Evolutionary conservation across 1,284 basidiomycete genomes (phyloP), one percentile per base, ranked within the genome.

Genomic region (Cryptococcus sp.): DNA sequence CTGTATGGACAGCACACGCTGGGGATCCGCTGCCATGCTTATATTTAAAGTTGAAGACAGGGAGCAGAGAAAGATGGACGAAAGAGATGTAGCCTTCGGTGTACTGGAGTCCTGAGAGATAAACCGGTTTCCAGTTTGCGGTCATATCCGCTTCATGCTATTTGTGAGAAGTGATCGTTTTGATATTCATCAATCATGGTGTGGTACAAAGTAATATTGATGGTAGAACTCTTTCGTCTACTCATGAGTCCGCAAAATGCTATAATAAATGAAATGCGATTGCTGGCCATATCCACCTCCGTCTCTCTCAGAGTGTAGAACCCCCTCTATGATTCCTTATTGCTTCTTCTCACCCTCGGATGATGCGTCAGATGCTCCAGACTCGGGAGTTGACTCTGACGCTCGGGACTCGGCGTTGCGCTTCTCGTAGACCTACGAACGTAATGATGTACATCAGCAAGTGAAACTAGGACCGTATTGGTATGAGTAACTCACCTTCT

Each of bases 341-440:
- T 74, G 66, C 68, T 76, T 73, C 70, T 76, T 73, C 53, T 73
- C 70, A 20, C 65, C 63, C 35, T 68, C 69, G 23, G 65, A 53
- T 23, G 59, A 35, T 27, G 64, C 38, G 15, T 47, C 38, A 44
- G 47, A 52, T 27, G 64, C 61, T 20, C 61, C 64, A 39, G 53
- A 54, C 8, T 47, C 45, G 46, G 47, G 54, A 44, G 51, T 59
- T 19, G 60, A 50, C 47, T 67, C 65, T 22, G 64, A 61, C 19
- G 83, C 80, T 89, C 87, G 54, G 86, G 52, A 52, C 45, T 69
- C 69, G 23, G 71, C 87, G 69, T 86, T 86, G 65, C 89, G 87
- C 85, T 92, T 91, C 85, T 96, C 92, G 80, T 97, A 96, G 27
- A 94, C 89, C 81, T 82, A 50, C 46, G 15, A 22, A 31, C 7